Conservation (phyloP, 371 early-diverging fungal genomes). For the Lichtheimia hyalospora region DNA sequence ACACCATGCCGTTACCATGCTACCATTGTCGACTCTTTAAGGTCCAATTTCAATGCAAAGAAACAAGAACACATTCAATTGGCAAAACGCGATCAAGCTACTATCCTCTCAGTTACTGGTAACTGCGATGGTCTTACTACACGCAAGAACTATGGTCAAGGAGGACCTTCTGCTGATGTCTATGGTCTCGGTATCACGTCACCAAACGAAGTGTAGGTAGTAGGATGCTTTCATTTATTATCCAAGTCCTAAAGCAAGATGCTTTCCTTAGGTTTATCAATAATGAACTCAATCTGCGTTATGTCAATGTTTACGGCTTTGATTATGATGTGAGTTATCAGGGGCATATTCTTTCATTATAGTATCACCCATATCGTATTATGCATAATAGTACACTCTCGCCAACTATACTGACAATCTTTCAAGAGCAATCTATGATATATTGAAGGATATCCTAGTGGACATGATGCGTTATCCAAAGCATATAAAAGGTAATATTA, state of each 20-base stretch:
- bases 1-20: not conserved
- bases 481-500: conserved; percentile 31
- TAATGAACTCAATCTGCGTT: conserved; percentile 43
- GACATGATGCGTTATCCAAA: conserved; percentile 57
- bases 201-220: conserved; percentile 24
- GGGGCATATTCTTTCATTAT: not conserved
- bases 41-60: conserved; percentile 20
- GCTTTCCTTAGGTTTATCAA: conserved; percentile 39
- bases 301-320: conserved; percentile 50
- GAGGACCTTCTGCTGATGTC: not conserved
- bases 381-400: conserved; percentile 56
- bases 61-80: conserved; percentile 23
- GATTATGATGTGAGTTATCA: conserved; percentile 44
- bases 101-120: conserved; percentile 22
- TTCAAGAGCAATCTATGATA: conserved; percentile 57
- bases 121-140: not conserved
- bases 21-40: conserved; percentile 4
- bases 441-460: conserved; percentile 56
- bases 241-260: not conserved
- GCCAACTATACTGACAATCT: conserved; percentile 61
- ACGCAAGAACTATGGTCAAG: conserved; percentile 1
- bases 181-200: conserved; percentile 21
- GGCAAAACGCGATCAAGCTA: conserved; percentile 24
- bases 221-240: not conserved
- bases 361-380: not conserved